Conservation (phyloP, 352 stramenopile genomes). For the Phytophthora cactorum region DNA sequence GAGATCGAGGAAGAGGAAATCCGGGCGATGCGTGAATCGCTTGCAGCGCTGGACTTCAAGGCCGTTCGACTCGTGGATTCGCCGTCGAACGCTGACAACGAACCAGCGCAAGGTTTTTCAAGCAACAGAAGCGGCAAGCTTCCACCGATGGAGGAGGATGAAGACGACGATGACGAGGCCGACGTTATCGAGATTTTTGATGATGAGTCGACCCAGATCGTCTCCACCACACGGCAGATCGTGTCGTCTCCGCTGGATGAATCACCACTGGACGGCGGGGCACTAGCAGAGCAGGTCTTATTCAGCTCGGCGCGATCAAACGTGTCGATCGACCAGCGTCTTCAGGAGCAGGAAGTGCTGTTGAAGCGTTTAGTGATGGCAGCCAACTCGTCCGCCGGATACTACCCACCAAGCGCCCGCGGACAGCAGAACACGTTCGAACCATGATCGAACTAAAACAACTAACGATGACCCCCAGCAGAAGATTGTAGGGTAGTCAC, state of each 20-base stretch:
- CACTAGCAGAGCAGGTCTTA: conserved; percentile 29
- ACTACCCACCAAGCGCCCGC: conserved; percentile 29
- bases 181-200: conserved; percentile 35
- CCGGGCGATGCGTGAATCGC: conserved; percentile 38
- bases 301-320: conserved; percentile 30
- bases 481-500: conserved; percentile 20
- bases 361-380: conserved; percentile 44
- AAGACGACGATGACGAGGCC: conserved; percentile 31
- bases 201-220: conserved; percentile 22
- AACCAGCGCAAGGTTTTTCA: conserved; percentile 15
- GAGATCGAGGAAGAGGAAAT: conserved; percentile 42
- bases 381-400: conserved; percentile 39
- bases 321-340: conserved; percentile 41
- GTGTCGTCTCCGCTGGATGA: conserved; percentile 39
- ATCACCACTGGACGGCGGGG: conserved; percentile 12
- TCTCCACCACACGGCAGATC: conserved; percentile 36
- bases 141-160: conserved; percentile 35
- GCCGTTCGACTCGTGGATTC: conserved; percentile 24
- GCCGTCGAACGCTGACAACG: conserved; percentile 14
- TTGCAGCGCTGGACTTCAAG: conserved; percentile 40
- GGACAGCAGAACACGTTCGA: conserved; percentile 26
- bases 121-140: conserved; percentile 28
- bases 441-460: conserved; percentile 20
- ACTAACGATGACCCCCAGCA: conserved; percentile 27
- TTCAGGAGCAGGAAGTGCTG: conserved; percentile 44